These are phyloP conservation scores for Clarkia xantiana DNA, from an alignment of 345 rosid genomes.

Conservation along the genomic window DNA sequence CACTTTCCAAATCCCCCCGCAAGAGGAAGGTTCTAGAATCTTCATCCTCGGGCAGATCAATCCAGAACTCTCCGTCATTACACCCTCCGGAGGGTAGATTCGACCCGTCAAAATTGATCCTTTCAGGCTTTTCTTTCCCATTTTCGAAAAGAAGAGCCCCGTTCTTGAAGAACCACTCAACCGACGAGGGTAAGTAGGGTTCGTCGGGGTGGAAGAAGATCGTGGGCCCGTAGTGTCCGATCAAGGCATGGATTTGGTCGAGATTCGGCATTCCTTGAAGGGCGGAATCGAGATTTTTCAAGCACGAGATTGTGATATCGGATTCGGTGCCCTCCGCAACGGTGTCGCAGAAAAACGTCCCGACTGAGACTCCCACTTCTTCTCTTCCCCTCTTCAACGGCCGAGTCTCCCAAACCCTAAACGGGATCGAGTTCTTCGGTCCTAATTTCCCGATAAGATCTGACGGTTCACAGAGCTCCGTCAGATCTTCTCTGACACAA, in stretches of 20 bases:
- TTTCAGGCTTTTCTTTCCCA: slow-evolving; percentile 31
- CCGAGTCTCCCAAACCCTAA: slow-evolving; percentile 49
- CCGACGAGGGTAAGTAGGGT: slow-evolving; percentile 71
- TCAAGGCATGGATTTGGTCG: slow-evolving; percentile 58
- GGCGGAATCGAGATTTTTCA: slow-evolving; percentile 50
- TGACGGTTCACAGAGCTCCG: slow-evolving; percentile 53
- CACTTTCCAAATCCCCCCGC: slow-evolving; percentile 54
- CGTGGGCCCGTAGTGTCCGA: slow-evolving; percentile 64
- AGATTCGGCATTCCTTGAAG: slow-evolving; percentile 68
- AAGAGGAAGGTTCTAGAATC: slow-evolving; percentile 32
- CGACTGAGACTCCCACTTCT: slow-evolving; percentile 60
- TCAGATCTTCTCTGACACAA: slow-evolving; percentile 75
- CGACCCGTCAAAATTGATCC: slow-evolving; percentile 38
- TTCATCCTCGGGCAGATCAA: slow-evolving; percentile 55
- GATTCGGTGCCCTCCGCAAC: slow-evolving; percentile 19
- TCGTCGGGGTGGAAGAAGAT: slow-evolving; percentile 90
- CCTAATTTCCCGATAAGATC: slow-evolving; percentile 29
- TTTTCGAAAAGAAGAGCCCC: slow-evolving; percentile 51
- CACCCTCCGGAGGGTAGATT: slow-evolving; percentile 61
- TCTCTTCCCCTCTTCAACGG: slow-evolving; percentile 67
- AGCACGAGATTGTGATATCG: slow-evolving; percentile 41
- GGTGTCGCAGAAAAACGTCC: slow-evolving; percentile 63
- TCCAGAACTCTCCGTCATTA: slow-evolving; percentile 67
- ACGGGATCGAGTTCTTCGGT: slow-evolving; percentile 20
- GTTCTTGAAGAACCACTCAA: slow-evolving; percentile 78